Evolutionary conservation across 2,329 filamentous ascomycete genomes (phyloP).

Genomic region (Beauveria varroae): DNA sequence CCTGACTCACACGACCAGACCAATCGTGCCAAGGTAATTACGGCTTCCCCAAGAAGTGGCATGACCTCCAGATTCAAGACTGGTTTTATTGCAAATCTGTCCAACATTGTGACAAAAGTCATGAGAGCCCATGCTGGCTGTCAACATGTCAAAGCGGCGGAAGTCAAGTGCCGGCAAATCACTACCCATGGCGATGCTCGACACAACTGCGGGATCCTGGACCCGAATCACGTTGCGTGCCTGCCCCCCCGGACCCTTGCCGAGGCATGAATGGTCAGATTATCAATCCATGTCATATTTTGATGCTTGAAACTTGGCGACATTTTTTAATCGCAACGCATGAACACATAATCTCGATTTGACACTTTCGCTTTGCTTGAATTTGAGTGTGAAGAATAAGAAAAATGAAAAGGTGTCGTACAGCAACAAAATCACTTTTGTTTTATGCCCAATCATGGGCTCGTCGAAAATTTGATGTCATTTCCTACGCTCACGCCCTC

Average conservation of each 20-base stretch:
- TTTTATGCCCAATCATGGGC: no score
- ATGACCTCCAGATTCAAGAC: no score
- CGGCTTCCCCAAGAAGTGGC: no score
- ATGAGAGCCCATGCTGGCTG: background rate
- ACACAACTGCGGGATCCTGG: no score
- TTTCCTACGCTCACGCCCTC: background rate
- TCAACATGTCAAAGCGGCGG: background rate
- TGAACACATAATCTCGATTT: background rate
- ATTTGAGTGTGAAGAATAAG: no score
- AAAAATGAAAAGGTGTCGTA: no score
- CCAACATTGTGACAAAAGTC: background rate
- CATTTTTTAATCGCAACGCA: background rate
- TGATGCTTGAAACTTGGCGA: background rate
- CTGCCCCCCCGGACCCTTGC: background rate
- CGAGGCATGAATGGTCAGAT: background rate
- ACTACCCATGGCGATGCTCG: background rate
- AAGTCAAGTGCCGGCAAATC: background rate
- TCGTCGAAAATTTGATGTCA: background rate
- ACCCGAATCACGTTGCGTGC: background rate
- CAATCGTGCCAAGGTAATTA: no score
- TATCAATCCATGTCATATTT: background rate
- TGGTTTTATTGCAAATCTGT: background rate
- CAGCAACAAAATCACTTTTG: no score
- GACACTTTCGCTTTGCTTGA: background rate
- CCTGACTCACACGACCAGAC: no score